These are phyloP conservation scores for Colletotrichum siamense DNA, from an alignment of 2,329 filamentous ascomycete genomes.

Conservation along the genomic window DNA sequence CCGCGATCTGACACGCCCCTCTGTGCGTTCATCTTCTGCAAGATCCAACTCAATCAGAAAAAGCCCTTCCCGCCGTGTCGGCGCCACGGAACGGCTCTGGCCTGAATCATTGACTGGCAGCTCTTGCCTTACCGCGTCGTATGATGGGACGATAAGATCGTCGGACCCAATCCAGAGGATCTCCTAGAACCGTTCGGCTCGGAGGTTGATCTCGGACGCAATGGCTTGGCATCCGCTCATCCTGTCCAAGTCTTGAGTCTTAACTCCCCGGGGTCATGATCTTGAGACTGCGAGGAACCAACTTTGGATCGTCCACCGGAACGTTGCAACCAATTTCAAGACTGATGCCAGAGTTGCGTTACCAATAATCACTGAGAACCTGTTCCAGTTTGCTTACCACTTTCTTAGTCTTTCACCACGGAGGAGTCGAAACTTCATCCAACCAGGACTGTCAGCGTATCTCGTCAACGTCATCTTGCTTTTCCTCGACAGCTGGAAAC, in stretches of 20 bases:
- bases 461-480: background rate
- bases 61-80: slow-evolving; percentile 1
- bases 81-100: background rate
- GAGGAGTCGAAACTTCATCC: background rate
- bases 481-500: background rate
- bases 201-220: slow-evolving; percentile 6
- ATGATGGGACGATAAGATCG: background rate
- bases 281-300: background rate
- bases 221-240: background rate
- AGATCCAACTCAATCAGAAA: slow-evolving; percentile 18
- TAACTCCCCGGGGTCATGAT: background rate
- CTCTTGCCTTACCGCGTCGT: background rate
- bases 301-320: background rate
- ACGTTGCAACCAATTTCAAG: background rate
- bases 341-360: background rate
- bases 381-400: background rate
- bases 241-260: background rate
- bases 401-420: background rate
- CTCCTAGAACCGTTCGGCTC: slow-evolving; percentile 2
- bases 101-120: background rate
- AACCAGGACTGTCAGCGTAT: background rate
- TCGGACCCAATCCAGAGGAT: background rate
- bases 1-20: slow-evolving; percentile 4
- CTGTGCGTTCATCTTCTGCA: background rate
- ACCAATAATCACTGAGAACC: background rate